Base-by-base conservation (phyloP, 768 basidiomycete genomes). In the Porphyrellus cyaneotinctus region DNA sequence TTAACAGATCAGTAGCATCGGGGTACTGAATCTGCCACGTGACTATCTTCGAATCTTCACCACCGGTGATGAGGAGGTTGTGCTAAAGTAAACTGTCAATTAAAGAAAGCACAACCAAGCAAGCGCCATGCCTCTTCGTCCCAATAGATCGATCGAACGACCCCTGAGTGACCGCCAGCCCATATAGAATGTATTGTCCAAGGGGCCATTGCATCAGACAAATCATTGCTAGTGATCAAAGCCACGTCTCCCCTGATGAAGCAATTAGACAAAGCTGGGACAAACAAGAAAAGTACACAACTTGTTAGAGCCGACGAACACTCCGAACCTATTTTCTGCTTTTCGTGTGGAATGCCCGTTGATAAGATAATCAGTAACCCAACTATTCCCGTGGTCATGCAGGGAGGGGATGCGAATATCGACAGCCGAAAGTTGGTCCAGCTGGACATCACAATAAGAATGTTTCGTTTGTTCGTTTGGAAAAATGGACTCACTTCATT, bases 321-420 rank as follows among this genome's bases (percentile, higher is more conserved):
- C 66, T 28, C 75, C 75, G 10, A 87, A 68, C 18, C 59, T 58
- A n/a, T 46, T 55, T 37, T 64, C 56, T 31, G 39, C 49, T 50
- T 47, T 60, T 26, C 10, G 47, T 6, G 59, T 62, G 20, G 52
- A 59, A 44, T 78, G 75, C 38, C 79, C 82, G 12, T 75, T 75
- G 47, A 91, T 80, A 33, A 88, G 69, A 69, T 90, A 89, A 62
- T 91, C 87, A 2, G 87, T 87, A n/a, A 85, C 80, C 88, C 88
- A 90, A 48, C 81, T 82, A 38, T 76, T 69, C 24, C 73, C 71
- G 18, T 76, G 71, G 22, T 70, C 75, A 57, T 87, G 85, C 11
- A 85, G 65, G 1, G 84, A 82, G 2, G 84, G 85, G 6, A 61
- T 72, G 12, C 87, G 83, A 51, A 89, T 87, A 58, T 89, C 85